Evolutionary conservation across 768 basidiomycete species (phyloP), one percentile per base, ranked within the genome.

Genomic region (Lactarius evosmus): DNA sequence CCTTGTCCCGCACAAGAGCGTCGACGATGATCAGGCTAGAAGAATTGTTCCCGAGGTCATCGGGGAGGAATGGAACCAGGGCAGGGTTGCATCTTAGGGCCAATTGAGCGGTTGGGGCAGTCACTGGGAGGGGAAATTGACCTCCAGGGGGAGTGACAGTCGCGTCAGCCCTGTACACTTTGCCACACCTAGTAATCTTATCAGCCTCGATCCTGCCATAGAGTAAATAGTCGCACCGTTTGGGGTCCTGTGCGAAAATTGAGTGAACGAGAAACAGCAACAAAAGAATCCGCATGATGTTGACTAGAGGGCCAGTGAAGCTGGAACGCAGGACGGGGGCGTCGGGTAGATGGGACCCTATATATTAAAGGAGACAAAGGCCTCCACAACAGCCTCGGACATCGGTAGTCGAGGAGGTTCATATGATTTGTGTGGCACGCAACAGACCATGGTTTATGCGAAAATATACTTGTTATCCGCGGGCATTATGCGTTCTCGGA

Each of bases 51-150:
- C 44, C 8, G 22, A 40, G 50, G 62, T 83, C 82, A 46, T 77
- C 76, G 12, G 76, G 72, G 2, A 83, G 75, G 71, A 81, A 83
- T 2, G 82, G 82, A 41, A 76, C 76, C 50, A 82, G 75, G 7
- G 70, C 78, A 1, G 81, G 82, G 1, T 77, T 73, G 63, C 82
- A 83, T 50, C 79, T 78, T 50, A 83, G 75, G 0, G 78, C 78
- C 1, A 83, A 71, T 16, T 82, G 74, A 9, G 82, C 77, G 6
- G 67, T 65, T 3, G 69, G n/a, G 4, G 78, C 79, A 4, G 66
- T 59, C 0, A 69, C 66, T 1, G 79, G 78, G 1, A 75, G 59
- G 7, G 74, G 72, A 62, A 83, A 83, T 57, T 78, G 74, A 2
- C 82, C 81, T 0, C 79, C 81, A 0, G 82, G 81, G 0, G 76